These are phyloP conservation scores for Auriscalpium orientale DNA, from an alignment of 768 basidiomycete genomes.

Conservation along the genomic window DNA sequence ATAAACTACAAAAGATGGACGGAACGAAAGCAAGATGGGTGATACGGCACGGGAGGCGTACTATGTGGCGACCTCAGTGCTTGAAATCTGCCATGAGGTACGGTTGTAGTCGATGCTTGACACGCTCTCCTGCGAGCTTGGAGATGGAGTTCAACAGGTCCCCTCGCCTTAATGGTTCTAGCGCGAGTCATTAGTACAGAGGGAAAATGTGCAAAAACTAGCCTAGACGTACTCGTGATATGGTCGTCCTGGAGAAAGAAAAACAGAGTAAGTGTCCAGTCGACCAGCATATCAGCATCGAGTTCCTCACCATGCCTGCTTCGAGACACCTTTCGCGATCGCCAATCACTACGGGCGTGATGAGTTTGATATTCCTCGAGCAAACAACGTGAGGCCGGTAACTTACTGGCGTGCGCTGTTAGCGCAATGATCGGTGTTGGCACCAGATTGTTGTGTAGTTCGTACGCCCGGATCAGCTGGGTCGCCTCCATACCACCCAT, in stretches of 20 bases:
- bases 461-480: slow-evolving; percentile 80
- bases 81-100: too few species aligned
- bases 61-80: too few species aligned
- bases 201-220: too few species aligned
- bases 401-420: slow-evolving; percentile 93
- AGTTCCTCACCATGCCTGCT: slow-evolving; percentile 49
- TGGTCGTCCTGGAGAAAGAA: slow-evolving; percentile 58
- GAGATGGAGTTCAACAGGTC: slow-evolving; percentile 79
- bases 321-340: slow-evolving; percentile 69
- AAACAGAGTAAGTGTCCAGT: neutral
- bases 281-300: neutral
- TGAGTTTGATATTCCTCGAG: neutral
- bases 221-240: slow-evolving; percentile 57
- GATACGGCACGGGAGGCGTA: too few species aligned
- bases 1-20: too few species aligned
- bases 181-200: neutral
- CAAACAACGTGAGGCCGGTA: slow-evolving; percentile 9
- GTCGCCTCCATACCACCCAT: slow-evolving; percentile 99
- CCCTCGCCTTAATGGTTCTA: slow-evolving; percentile 67
- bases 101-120: slow-evolving; percentile 8
- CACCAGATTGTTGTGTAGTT: slow-evolving; percentile 59
- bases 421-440: slow-evolving; percentile 91
- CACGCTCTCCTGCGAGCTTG: slow-evolving; percentile 65
- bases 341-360: slow-evolving; percentile 64
- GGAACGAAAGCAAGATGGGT: too few species aligned